These are phyloP conservation scores for Plasmodium fragile DNA, from an alignment of 169 alveolate species.

Conservation along the genomic window DNA sequence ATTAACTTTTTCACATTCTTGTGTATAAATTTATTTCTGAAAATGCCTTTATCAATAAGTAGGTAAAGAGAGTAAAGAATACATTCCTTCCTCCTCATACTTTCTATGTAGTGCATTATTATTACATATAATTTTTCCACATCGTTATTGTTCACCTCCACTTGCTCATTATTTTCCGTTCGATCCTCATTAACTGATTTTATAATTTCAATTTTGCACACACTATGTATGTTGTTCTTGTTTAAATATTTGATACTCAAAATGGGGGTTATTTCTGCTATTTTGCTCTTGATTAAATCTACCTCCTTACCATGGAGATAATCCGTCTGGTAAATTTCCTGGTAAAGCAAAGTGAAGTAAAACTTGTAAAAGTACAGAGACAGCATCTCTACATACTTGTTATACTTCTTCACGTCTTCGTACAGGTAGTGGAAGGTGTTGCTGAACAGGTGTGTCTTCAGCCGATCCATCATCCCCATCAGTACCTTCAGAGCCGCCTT, in stretches of 20 bases:
- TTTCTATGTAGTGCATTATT: constrained; percentile 44
- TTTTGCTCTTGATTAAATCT: constrained; percentile 2
- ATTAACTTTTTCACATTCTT: constrained; percentile 42
- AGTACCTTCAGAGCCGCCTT: background rate
- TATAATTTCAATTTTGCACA: constrained; percentile 16
- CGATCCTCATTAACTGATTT: constrained; percentile 2
- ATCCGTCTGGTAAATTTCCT: constrained; percentile 6
- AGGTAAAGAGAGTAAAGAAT: constrained; percentile 37
- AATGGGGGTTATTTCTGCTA: constrained; percentile 30
- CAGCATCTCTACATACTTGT: background rate
- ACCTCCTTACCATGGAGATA: background rate
- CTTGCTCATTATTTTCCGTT: background rate
- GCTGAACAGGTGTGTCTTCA: constrained; percentile 42
- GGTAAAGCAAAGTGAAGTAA: constrained; percentile 18
- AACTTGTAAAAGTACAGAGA: constrained; percentile 40
- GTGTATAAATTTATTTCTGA: constrained; percentile 37
- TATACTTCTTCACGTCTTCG: background rate
- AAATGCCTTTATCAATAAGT: constrained; percentile 39
- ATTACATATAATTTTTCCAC: constrained; percentile 12
- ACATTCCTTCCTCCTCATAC: constrained; percentile 30
- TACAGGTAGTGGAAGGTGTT: constrained; percentile 34
- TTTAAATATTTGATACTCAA: constrained; percentile 37
- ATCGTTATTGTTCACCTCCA: background rate
- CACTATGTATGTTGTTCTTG: constrained; percentile 11
- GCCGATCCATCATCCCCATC: background rate